phyloP scores from a whole-genome alignment of 1,139 yeast genomes.

The Hyphopichia khmerensis region DNA sequence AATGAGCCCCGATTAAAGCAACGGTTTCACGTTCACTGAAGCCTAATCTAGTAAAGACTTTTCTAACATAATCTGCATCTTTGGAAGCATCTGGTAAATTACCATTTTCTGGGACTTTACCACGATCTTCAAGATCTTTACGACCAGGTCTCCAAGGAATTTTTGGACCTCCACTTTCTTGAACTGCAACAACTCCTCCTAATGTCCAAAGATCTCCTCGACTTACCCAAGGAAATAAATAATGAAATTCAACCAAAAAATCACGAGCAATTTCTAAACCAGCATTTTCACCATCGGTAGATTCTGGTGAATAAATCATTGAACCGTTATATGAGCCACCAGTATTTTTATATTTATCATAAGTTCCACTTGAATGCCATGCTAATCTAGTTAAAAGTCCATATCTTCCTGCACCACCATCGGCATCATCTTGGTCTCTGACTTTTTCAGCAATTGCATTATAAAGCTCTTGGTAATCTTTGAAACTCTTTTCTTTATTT shows the following conservation, averaged over 20 bases:
- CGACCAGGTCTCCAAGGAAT: constrained; percentile 89
- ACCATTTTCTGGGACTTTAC: constrained; percentile 61
- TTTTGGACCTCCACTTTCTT: constrained; percentile 85
- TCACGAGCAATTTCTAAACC: constrained; percentile 69
- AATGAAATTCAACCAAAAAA: constrained; percentile 61
- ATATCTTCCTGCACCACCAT: constrained; percentile 69
- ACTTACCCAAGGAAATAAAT: constrained; percentile 71
- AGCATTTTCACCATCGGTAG: constrained; percentile 67
- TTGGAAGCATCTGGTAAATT: constrained; percentile 78
- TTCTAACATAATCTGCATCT: constrained; percentile 69
- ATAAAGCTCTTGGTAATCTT: constrained; percentile 74
- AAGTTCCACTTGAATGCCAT: constrained; percentile 79
- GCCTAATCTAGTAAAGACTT: constrained; percentile 67
- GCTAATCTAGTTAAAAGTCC: constrained; percentile 63
- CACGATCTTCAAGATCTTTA: constrained; percentile 17
- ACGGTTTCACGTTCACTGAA: constrained; percentile 83
- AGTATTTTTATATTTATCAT: constrained; percentile 48
- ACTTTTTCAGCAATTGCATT: constrained; percentile 77
- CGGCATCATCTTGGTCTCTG: constrained; percentile 75
- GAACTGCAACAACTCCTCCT: constrained; percentile 83
- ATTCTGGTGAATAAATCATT: constrained; percentile 69
- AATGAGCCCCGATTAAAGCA: constrained; percentile 86
- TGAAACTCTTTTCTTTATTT: constrained; percentile 31
- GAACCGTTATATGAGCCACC: constrained; percentile 91
- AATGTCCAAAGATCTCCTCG: constrained; percentile 88